Conservation (phyloP, 495 filamentous ascomycete genomes). For the Aspergillus coremiiformis region DNA sequence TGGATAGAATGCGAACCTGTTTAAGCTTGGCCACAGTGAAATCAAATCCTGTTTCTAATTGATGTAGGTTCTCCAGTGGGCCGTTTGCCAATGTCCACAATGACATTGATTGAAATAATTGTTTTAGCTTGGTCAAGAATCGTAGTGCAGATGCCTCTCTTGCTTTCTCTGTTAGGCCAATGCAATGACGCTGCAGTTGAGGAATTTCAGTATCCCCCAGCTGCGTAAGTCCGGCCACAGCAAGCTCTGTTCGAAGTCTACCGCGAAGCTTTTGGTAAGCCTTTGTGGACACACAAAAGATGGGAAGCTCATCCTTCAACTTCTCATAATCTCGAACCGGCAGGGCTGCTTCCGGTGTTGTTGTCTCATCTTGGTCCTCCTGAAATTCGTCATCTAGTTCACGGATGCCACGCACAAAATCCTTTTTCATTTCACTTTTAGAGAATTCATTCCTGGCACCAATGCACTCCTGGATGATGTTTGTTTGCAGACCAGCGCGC, state of each 20-base stretch:
- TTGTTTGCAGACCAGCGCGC: not conserved
- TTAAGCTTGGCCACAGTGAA: constrained; percentile 38
- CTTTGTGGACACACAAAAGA: constrained; percentile 54
- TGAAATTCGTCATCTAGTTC: constrained; percentile 49
- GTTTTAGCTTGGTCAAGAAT: constrained; percentile 44
- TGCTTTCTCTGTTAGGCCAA: constrained; percentile 43
- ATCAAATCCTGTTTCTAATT: constrained; percentile 35
- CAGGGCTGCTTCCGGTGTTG: constrained; percentile 30
- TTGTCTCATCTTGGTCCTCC: constrained; percentile 35
- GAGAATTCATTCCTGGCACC: constrained; percentile 48
- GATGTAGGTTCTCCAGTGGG: constrained; percentile 5
- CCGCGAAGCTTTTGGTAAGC: constrained; percentile 55
- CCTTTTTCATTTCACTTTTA: constrained; percentile 41
- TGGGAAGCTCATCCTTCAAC: constrained; percentile 44
- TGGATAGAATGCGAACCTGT: constrained; percentile 27
- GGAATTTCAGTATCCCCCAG: constrained; percentile 51
- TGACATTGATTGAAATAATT: constrained; percentile 44
- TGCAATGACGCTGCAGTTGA: constrained; percentile 48
- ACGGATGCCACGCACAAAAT: constrained; percentile 51
- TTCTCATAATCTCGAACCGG: constrained; percentile 47
- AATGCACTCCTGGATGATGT: constrained; percentile 33
- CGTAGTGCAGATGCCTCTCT: constrained; percentile 31
- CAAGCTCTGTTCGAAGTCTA: constrained; percentile 41
- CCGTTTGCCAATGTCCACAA: constrained; percentile 44
- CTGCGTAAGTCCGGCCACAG: constrained; percentile 39